Conservation (phyloP, 192 early-diverging fungal species). For the Coemansia sp. region DNA sequence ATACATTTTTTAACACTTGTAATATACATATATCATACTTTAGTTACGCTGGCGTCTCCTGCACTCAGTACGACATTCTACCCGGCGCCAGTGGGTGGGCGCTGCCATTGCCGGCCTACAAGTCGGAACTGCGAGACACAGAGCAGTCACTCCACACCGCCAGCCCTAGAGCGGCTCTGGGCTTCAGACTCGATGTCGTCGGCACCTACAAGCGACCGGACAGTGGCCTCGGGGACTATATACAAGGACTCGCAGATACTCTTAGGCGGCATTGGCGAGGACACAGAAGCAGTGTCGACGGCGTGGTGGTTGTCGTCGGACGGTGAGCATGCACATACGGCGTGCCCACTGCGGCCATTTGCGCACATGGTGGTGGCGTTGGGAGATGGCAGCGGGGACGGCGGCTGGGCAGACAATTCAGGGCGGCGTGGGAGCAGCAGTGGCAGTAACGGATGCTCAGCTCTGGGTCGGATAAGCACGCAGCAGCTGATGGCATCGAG, state of each 20-base stretch:
- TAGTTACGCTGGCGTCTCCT: constrained; percentile 15
- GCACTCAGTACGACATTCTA: constrained; percentile 8
- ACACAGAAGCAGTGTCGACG: not conserved
- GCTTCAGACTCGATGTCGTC: not conserved
- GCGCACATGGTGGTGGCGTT: constrained; percentile 56
- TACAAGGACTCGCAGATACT: constrained; percentile 17
- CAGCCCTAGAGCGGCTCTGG: constrained; percentile 11
- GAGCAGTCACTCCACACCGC: not conserved
- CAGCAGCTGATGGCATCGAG: constrained; percentile 27
- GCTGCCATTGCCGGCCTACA: not conserved
- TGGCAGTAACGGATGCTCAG: not conserved
- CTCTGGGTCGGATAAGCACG: constrained; percentile 14
- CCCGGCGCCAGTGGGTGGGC: not conserved
- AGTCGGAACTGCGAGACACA: constrained; percentile 8
- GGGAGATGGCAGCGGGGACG: constrained; percentile 13
- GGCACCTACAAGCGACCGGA: constrained; percentile 8
- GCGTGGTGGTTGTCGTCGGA: constrained; percentile 56
- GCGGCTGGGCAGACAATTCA: constrained; percentile 6
- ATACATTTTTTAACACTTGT: not conserved
- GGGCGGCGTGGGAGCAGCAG: constrained; percentile 8
- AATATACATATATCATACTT: not conserved
- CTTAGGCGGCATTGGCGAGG: not conserved
- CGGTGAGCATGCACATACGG: constrained; percentile 52
- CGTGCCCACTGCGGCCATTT: constrained; percentile 55
- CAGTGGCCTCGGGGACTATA: constrained; percentile 10